Evolutionary conservation across 2,329 filamentous ascomycete genomes (phyloP).

Genomic region (Clonostachys solani): DNA sequence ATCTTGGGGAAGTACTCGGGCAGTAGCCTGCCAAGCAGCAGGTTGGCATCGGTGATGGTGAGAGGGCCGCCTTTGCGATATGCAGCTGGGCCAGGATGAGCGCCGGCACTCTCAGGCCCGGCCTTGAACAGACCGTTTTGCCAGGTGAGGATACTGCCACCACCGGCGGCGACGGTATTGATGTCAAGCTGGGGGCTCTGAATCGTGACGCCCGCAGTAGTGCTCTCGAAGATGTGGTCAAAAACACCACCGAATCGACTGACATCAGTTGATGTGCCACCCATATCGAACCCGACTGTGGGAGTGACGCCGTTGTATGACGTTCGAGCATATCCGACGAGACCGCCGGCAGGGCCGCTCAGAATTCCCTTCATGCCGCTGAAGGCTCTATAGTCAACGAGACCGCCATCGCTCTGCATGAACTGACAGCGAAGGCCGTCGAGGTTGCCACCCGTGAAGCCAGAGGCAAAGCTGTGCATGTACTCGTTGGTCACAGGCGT

Average conservation of each 20-base stretch:
- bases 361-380: slow-evolving; percentile 62
- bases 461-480: slow-evolving; percentile 59
- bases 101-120: slow-evolving; percentile 66
- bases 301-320: slow-evolving; percentile 63
- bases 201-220: slow-evolving; percentile 65
- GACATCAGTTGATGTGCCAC: slow-evolving; percentile 69
- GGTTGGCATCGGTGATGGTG: slow-evolving; percentile 68
- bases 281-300: slow-evolving; percentile 42
- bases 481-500: slow-evolving; percentile 68
- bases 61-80: slow-evolving; percentile 68
- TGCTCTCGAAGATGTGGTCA: slow-evolving; percentile 68
- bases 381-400: slow-evolving; percentile 50
- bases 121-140: slow-evolving; percentile 66
- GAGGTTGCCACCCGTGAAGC: slow-evolving; percentile 36
- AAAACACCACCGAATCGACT: slow-evolving; percentile 64
- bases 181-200: slow-evolving; percentile 70
- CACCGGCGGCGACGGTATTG: slow-evolving; percentile 57
- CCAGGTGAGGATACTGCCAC: slow-evolving; percentile 53
- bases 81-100: slow-evolving; percentile 66
- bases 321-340: slow-evolving; percentile 66
- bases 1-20: slow-evolving; percentile 66
- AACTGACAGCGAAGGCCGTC: slow-evolving; percentile 55
- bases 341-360: slow-evolving; percentile 68
- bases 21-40: slow-evolving; percentile 55
- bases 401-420: slow-evolving; percentile 52